phyloP scores from a whole-genome alignment of 176 grass and related monocot species.

The Phragmites australis region DNA sequence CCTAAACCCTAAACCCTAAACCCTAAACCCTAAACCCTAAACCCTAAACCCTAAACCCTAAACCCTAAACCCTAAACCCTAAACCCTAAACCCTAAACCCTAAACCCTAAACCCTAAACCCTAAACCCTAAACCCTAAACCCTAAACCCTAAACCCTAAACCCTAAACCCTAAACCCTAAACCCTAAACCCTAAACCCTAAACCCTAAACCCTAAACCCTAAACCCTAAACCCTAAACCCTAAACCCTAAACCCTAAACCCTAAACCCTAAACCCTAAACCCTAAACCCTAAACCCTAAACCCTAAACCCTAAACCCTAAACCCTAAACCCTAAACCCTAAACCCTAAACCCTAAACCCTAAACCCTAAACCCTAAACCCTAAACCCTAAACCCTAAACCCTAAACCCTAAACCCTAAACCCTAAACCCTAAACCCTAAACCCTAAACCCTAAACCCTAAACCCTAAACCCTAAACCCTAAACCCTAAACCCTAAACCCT shows the following conservation, averaged over 20 bases:
- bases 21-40: constrained; percentile 20
- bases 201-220: constrained; percentile 12
- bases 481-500: constrained; percentile 12
- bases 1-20: constrained; percentile 31
- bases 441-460: constrained; percentile 2
- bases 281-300: constrained; percentile 16
- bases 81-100: constrained; percentile 1
- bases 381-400: not conserved
- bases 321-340: constrained; percentile 5
- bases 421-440: not conserved
- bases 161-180: not conserved
- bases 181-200: not conserved
- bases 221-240: constrained; percentile 9
- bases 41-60: constrained; percentile 13
- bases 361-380: constrained; percentile 1
- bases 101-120: constrained; percentile 10
- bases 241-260: constrained; percentile 28
- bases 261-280: constrained; percentile 18
- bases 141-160: not conserved
- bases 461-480: constrained; percentile 12
- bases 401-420: not conserved
- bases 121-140: constrained; percentile 2
- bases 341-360: not conserved
- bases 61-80: constrained; percentile 6
- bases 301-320: constrained; percentile 12